Evolutionary conservation across 2,329 filamentous ascomycete species (phyloP).

Genomic region (Fusarium haematococcum): DNA sequence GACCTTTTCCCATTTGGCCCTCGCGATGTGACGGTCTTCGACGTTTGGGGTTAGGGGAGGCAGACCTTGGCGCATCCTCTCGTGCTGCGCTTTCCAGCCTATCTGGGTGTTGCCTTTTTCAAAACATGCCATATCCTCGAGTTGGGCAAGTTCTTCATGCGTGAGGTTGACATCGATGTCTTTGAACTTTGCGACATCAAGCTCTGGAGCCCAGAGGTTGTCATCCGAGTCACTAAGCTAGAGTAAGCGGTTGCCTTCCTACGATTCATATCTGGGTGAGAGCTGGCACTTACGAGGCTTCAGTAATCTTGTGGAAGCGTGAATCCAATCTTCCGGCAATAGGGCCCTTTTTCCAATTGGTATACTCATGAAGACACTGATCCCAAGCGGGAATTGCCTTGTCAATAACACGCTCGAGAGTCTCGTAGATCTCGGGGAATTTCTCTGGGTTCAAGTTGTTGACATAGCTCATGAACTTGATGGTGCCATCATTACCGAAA

Average conservation of each 20-base stretch:
- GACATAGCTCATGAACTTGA: neutral
- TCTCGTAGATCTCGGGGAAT: neutral
- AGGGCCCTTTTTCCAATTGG: accelerated
- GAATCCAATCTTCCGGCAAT: neutral
- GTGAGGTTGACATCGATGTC: neutral
- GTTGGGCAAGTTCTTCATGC: neutral
- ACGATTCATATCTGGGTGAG: neutral
- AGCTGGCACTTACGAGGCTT: neutral
- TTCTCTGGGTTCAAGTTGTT: conserved; percentile 6
- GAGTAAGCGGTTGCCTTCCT: neutral
- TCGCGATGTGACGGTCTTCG: neutral
- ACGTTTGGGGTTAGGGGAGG: conserved; percentile 3
- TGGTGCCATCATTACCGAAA: neutral
- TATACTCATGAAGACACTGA: neutral
- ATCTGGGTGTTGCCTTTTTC: neutral
- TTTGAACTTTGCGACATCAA: neutral
- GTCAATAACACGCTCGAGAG: neutral
- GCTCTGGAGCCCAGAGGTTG: neutral
- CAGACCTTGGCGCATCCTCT: neutral
- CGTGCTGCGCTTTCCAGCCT: neutral
- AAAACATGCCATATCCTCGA: neutral
- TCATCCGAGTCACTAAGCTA: neutral
- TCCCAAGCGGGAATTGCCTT: conserved; percentile 5
- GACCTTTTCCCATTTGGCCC: conserved; percentile 1
- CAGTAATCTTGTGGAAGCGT: neutral